Conservation (phyloP, 768 basidiomycete genomes). For the Macrolepiota albuminosa region DNA sequence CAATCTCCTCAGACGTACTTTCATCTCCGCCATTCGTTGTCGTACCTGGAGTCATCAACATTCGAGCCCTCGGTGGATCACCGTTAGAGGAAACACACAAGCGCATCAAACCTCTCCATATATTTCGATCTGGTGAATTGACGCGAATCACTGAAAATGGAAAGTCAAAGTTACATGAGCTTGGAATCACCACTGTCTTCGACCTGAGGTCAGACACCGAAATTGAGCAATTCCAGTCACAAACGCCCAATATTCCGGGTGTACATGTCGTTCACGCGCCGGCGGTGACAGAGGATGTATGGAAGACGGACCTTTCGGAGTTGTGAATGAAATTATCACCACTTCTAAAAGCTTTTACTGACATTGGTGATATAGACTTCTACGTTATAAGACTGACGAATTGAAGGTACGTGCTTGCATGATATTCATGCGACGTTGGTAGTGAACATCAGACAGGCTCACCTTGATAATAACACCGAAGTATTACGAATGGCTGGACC, state of each 20-base stretch:
- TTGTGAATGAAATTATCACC: constrained; percentile 12
- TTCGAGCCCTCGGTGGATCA: constrained; percentile 30
- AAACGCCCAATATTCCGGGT: constrained; percentile 25
- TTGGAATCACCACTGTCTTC: constrained; percentile 34
- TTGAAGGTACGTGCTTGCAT: neutral
- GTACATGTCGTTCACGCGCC: constrained; percentile 26
- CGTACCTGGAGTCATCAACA: constrained; percentile 35
- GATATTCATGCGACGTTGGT: neutral
- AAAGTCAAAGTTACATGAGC: constrained; percentile 24
- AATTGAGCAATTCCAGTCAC: constrained; percentile 26
- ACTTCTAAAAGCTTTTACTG: neutral
- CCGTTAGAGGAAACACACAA: neutral
- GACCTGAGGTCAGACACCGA: constrained; percentile 35
- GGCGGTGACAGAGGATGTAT: constrained; percentile 19
- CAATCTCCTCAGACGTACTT: neutral
- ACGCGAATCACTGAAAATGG: constrained; percentile 30
- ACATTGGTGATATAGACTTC: neutral
- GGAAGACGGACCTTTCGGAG: constrained; percentile 20
- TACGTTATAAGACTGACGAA: neutral
- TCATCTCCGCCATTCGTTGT: constrained; percentile 26
- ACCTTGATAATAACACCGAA: constrained; percentile 24
- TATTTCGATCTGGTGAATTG: constrained; percentile 38
- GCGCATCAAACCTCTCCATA: constrained; percentile 22
- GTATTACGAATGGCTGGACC: constrained; percentile 27
- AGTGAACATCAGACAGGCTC: constrained; percentile 19